Conservation (phyloP, 106 monocot genomes). For the Acorus calamus region DNA sequence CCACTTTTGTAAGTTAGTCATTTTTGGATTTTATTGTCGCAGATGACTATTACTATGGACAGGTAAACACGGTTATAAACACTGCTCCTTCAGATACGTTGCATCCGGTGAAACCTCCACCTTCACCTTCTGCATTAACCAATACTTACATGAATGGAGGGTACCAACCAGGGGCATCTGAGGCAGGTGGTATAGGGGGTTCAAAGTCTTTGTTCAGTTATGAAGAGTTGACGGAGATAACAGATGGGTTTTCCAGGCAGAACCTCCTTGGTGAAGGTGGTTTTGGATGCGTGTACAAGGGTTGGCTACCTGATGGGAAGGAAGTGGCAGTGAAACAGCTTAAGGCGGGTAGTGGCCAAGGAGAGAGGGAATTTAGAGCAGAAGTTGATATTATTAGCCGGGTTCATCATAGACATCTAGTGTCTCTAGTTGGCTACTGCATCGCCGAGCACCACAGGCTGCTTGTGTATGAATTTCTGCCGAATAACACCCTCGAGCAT, state of each 20-base stretch:
- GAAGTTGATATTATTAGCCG: too few relatives aligned
- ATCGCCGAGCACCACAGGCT: constrained; percentile 2
- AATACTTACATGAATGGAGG: neutral
- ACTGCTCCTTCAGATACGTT: constrained; percentile 14
- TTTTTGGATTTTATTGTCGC: constrained; percentile 1
- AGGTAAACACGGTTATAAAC: constrained; percentile 7
- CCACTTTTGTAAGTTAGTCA: neutral
- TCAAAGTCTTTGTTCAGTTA: constrained; percentile 10
- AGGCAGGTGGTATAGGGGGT: neutral
- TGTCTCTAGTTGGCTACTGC: constrained; percentile 8
- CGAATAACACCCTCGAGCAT: constrained; percentile 3
- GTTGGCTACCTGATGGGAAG: constrained; percentile 3
- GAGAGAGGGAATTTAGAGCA: constrained; percentile 13
- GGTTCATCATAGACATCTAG: constrained; percentile 2
- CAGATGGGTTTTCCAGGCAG: constrained; percentile 6
- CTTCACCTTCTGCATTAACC: constrained; percentile 1
- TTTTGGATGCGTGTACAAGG: constrained; percentile 10
- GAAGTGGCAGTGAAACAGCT: constrained; percentile 13
- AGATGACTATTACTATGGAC: constrained; percentile 37
- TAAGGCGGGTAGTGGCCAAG: constrained; percentile 3
- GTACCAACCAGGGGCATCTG: neutral
- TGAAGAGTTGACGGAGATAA: constrained; percentile 3
- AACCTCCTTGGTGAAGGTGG: constrained; percentile 12
- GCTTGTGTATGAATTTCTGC: constrained; percentile 14
- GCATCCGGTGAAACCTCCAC: neutral